These are phyloP conservation scores for Verticillium zaregamsianum DNA, from an alignment of 2,329 filamentous ascomycete species.

Conservation along the genomic window DNA sequence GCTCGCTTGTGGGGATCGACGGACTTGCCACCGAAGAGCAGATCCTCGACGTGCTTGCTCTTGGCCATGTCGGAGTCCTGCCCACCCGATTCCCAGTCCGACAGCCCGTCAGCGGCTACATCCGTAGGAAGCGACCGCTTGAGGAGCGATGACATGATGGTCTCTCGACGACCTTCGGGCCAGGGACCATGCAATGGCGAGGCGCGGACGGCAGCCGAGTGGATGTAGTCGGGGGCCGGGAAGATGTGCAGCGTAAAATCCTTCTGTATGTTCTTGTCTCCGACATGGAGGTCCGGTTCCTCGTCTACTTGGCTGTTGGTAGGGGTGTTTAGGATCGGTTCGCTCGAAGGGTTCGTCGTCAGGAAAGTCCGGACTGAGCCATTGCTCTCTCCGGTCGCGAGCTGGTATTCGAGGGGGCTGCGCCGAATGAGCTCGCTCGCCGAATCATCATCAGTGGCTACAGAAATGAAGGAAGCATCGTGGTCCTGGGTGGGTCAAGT, in stretches of 20 bases:
- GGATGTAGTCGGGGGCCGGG: conserved; percentile 32
- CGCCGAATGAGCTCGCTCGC: conserved; percentile 33
- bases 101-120: conserved; percentile 32
- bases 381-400: conserved; percentile 24
- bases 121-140: conserved; percentile 31
- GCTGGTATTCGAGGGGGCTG: conserved; percentile 44
- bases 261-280: conserved; percentile 13
- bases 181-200: conserved; percentile 36
- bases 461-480: conserved; percentile 44
- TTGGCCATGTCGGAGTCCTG: conserved; percentile 15
- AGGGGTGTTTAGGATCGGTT: conserved; percentile 7
- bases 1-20: conserved; percentile 7
- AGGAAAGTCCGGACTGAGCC: conserved; percentile 24
- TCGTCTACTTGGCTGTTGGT: background rate
- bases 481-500: conserved; percentile 30
- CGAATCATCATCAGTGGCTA: conserved; percentile 36
- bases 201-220: conserved; percentile 29
- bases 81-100: conserved; percentile 35
- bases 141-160: conserved; percentile 30
- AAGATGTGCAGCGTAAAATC: conserved; percentile 40
- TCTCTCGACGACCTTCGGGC: conserved; percentile 27
- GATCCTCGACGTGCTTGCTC: conserved; percentile 17
- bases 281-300: background rate
- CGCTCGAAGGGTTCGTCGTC: conserved; percentile 14
- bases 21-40: conserved; percentile 10